These are phyloP conservation scores for Fusarium sp. DNA, from an alignment of 2,329 filamentous ascomycete genomes.

Conservation along the genomic window DNA sequence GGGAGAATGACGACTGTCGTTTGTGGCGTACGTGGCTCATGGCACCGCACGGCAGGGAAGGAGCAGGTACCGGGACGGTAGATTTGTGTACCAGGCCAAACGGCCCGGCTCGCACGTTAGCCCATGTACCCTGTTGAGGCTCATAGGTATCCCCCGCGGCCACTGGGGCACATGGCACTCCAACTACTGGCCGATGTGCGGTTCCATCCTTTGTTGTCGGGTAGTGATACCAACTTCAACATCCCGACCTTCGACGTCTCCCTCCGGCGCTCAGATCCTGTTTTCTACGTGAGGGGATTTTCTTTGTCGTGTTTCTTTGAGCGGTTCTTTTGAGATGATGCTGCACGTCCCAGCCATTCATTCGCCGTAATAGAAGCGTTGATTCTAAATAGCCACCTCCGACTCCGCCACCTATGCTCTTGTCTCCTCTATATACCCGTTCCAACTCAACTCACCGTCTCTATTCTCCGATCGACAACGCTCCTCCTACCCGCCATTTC, in stretches of 20 bases:
- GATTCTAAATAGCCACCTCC: conserved; percentile 32
- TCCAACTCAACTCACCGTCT: conserved; percentile 12
- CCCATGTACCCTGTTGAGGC: conserved; percentile 19
- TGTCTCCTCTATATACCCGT: conserved; percentile 28
- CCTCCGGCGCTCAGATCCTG: conserved; percentile 26
- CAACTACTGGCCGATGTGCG: conserved; percentile 35
- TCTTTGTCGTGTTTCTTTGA: conserved; percentile 30
- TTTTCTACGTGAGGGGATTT: conserved; percentile 15
- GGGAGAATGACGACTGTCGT: conserved; percentile 42
- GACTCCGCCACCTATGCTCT: conserved; percentile 38
- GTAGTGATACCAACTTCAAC: conserved; percentile 37
- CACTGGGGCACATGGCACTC: conserved; percentile 36
- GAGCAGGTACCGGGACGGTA: conserved; percentile 22
- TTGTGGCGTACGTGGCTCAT: conserved; percentile 50
- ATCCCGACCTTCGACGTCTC: conserved; percentile 9
- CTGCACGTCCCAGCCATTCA: conserved; percentile 26
- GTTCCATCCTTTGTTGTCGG: conserved; percentile 35
- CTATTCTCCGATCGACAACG: conserved; percentile 5
- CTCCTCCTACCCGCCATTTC: conserved; percentile 6
- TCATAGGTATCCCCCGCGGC: conserved; percentile 39
- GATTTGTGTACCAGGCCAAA: conserved; percentile 19
- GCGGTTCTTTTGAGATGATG: conserved; percentile 35
- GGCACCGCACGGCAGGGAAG: conserved; percentile 19
- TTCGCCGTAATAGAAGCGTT: conserved; percentile 26
- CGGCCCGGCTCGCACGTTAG: not conserved